These are phyloP conservation scores for Trichoderma oligosporum DNA, from an alignment of 2,329 filamentous ascomycete genomes.

Conservation along the genomic window DNA sequence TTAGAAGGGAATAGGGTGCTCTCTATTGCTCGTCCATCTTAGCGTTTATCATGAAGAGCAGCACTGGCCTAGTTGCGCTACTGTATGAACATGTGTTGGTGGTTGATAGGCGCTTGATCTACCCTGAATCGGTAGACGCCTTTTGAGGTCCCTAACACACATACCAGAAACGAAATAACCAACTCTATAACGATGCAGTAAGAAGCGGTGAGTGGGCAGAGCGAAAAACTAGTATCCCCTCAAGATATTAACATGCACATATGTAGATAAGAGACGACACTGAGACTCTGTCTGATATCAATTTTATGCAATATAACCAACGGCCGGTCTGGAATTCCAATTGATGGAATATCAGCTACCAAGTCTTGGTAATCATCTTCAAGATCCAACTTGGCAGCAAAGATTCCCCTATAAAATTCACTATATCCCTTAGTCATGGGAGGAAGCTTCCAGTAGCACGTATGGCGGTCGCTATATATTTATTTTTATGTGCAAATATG, in stretches of 20 bases:
- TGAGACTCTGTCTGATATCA: background rate
- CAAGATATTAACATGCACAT: background rate
- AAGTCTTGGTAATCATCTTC: background rate
- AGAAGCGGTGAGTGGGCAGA: constrained; percentile 1
- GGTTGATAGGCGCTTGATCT: constrained; percentile 11
- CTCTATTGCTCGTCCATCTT: background rate
- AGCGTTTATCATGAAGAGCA: background rate
- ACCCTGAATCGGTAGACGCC: background rate
- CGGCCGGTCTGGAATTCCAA: background rate
- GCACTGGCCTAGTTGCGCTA: background rate
- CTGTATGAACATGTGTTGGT: constrained; percentile 17
- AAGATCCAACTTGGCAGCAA: background rate
- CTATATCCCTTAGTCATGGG: background rate
- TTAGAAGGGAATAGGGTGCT: background rate
- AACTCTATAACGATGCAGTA: background rate
- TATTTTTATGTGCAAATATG: background rate
- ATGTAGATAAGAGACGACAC: background rate
- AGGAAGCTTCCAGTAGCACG: background rate
- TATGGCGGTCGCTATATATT: background rate
- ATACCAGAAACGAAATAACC: background rate
- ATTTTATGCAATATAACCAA: background rate
- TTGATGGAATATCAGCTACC: background rate
- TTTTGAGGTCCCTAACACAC: background rate
- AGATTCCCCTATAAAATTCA: background rate
- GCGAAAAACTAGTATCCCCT: background rate